These are phyloP conservation scores for Erodium trifolium DNA, from an alignment of 441 rosid species.

Conservation along the genomic window DNA sequence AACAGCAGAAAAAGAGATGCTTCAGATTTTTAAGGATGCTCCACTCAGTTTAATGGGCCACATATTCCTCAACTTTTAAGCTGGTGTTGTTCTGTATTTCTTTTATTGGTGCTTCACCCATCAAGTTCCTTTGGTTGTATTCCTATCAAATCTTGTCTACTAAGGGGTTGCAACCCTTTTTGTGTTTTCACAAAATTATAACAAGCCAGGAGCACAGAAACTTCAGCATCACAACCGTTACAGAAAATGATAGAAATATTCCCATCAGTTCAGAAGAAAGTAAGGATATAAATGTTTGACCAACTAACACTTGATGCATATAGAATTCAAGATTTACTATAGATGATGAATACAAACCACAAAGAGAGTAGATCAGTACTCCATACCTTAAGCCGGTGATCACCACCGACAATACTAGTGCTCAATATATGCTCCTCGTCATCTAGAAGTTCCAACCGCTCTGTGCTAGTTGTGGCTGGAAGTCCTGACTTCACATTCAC, in stretches of 20 bases:
- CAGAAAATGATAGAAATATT: no score
- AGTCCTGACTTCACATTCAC: conserved; percentile 22
- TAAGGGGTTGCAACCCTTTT: neutral
- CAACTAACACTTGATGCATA: no score
- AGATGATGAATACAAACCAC: no score
- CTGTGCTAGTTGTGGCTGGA: conserved; percentile 21
- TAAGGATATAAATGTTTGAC: no score
- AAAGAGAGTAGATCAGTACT: neutral
- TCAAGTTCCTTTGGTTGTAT: neutral
- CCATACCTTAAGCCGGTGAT: conserved; percentile 22
- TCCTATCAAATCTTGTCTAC: neutral
- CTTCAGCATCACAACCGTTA: neutral
- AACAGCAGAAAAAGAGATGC: neutral
- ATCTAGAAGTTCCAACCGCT: conserved; percentile 19
- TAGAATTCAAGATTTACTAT: no score
- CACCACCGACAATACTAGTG: conserved; percentile 22
- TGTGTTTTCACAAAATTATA: neutral
- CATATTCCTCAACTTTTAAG: neutral
- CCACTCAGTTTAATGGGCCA: neutral
- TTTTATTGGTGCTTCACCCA: neutral
- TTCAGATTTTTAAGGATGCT: neutral
- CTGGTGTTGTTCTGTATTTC: neutral
- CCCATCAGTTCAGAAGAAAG: no score
- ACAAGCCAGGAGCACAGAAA: neutral
- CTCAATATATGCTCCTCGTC: conserved; percentile 20